Percentiles rank a stretch among this genome's conserved stretches.
phyloP scores from a whole-genome alignment of 2,329 filamentous ascomycete genomes.

The Blastomyces parvus region DNA sequence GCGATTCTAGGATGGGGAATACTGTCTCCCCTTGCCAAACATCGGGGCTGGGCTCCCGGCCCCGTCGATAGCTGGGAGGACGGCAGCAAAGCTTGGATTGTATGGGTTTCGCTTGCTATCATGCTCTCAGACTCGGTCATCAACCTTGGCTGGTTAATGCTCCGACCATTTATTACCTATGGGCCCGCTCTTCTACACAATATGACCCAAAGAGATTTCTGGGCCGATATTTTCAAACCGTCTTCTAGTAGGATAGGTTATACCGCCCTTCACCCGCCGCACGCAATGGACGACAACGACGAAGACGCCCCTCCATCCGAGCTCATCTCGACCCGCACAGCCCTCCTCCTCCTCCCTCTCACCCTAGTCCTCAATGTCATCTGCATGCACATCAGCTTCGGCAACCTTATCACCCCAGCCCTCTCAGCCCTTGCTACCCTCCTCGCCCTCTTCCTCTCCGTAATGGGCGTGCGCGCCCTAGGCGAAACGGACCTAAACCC shows the following conservation, averaged over 20 bases:
- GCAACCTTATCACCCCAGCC: conserved; percentile 66
- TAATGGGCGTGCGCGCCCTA: conserved; percentile 56
- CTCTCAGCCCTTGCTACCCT: conserved; percentile 70
- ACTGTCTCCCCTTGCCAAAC: conserved; percentile 79
- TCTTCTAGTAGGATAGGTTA: conserved; percentile 5
- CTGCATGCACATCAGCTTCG: conserved; percentile 76
- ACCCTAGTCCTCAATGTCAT: conserved; percentile 72
- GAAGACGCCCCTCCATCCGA: conserved; percentile 78
- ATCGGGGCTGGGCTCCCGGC: conserved; percentile 79
- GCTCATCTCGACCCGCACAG: conserved; percentile 62
- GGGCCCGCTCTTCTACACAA: conserved; percentile 31
- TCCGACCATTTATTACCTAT: conserved; percentile 51
- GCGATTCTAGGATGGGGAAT: conserved; percentile 84
- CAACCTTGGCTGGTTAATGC: conserved; percentile 68
- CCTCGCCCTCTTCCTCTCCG: conserved; percentile 61
- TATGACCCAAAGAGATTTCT: conserved; percentile 21
- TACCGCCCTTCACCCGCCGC: conserved; percentile 7
- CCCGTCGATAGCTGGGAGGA: conserved; percentile 78
- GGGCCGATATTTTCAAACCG: conserved; percentile 17
- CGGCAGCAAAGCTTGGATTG: conserved; percentile 96
- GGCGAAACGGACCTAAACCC: conserved; percentile 90
- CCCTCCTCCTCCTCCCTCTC: conserved; percentile 62
- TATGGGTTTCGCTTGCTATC: conserved; percentile 91
- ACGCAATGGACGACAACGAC: conserved; percentile 37
- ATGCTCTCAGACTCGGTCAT: conserved; percentile 93